phyloP scores from a whole-genome alignment of 305 asterid species.

The Petunia hybrid region DNA sequence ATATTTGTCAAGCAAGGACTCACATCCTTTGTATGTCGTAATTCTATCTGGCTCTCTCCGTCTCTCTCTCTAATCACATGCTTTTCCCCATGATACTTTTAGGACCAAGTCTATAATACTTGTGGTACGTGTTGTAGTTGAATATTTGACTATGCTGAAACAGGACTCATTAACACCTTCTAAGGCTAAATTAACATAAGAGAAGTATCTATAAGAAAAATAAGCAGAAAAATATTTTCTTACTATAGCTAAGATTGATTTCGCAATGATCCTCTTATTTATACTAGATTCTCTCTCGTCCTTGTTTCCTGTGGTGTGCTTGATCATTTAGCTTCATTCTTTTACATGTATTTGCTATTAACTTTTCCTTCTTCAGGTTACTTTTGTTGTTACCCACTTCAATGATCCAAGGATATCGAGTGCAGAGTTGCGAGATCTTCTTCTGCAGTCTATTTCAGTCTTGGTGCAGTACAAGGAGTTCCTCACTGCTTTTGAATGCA shows the following conservation, averaged over 20 bases:
- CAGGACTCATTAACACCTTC: conserved; percentile 3
- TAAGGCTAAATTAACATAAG: not conserved
- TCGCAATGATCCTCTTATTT: conserved; percentile 15
- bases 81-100: conserved; percentile 16
- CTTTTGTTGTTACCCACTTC: conserved; percentile 86
- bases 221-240: conserved; percentile 11
- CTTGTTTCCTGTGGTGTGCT: conserved; percentile 22
- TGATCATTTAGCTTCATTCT: conserved; percentile 24
- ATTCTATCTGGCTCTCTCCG: conserved; percentile 35
- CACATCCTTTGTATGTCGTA: conserved; percentile 74
- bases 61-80: conserved; percentile 6
- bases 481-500: conserved; percentile 85
- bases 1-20: conserved; percentile 90
- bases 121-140: not conserved
- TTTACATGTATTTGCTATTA: conserved; percentile 15
- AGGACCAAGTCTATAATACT: conserved; percentile 10
- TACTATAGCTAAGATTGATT: conserved; percentile 18
- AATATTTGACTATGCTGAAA: conserved; percentile 19
- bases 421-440: conserved; percentile 92
- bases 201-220: not conserved
- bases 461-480: conserved; percentile 87
- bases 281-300: conserved; percentile 20
- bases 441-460: conserved; percentile 92
- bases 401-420: conserved; percentile 93
- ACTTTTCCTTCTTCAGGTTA: conserved; percentile 60